Percentiles rank a stretch among this genome's conserved stretches.
These are phyloP conservation scores for Claviceps paspali DNA, from an alignment of 2,329 filamentous ascomycete genomes.

Conservation along the genomic window DNA sequence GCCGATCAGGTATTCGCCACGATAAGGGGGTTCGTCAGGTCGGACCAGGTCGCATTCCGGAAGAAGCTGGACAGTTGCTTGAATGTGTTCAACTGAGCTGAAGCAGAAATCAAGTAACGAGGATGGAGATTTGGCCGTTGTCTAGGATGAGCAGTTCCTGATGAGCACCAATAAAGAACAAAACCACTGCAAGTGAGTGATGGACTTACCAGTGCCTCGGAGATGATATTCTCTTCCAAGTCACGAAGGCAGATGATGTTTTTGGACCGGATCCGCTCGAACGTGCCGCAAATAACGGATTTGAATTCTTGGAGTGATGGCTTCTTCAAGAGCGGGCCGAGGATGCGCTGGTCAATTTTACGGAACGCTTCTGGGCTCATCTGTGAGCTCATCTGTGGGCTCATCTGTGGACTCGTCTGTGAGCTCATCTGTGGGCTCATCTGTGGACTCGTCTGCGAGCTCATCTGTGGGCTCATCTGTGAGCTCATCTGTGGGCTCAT, in stretches of 20 bases:
- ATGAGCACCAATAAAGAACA: slow-evolving; percentile 54
- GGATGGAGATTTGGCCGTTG: slow-evolving; percentile 54
- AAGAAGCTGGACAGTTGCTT: slow-evolving; percentile 74
- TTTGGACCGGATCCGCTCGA: slow-evolving; percentile 64
- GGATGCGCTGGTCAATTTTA: slow-evolving; percentile 65
- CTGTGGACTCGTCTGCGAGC: too few species aligned
- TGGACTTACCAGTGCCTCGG: slow-evolving; percentile 86
- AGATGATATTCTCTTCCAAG: slow-evolving; percentile 83
- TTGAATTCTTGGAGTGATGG: slow-evolving; percentile 64
- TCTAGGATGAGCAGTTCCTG: slow-evolving; percentile 61
- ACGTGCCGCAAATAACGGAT: slow-evolving; percentile 62
- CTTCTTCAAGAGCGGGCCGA: slow-evolving; percentile 64
- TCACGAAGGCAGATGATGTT: slow-evolving; percentile 85
- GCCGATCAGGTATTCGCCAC: slow-evolving; percentile 92
- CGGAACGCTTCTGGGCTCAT: slow-evolving; percentile 56
- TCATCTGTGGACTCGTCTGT: too few species aligned
- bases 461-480: too few species aligned
- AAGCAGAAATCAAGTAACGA: slow-evolving; percentile 80
- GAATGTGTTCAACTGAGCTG: slow-evolving; percentile 76
- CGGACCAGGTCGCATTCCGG: slow-evolving; percentile 76
- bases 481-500: too few species aligned
- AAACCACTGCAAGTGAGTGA: too few species aligned
- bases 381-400: too few species aligned
- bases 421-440: too few species aligned
- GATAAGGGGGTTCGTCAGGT: slow-evolving; percentile 78